Percentiles rank a stretch among this genome's conserved stretches.
Evolutionary conservation across 768 basidiomycete species (phyloP).

Genomic region (Pleurotus sapidus): DNA sequence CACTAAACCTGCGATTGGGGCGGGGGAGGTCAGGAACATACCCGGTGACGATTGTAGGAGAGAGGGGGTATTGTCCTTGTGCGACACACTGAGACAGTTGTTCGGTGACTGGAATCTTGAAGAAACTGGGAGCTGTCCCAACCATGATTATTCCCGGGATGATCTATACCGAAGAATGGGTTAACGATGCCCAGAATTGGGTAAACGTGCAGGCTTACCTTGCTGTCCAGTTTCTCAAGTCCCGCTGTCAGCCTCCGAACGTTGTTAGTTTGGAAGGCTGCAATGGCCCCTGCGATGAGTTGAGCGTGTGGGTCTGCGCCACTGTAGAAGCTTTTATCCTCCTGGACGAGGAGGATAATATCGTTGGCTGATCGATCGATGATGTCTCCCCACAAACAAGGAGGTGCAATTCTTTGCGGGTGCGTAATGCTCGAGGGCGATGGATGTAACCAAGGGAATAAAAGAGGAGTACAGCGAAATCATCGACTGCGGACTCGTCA

Average conservation of each 20-base stretch:
- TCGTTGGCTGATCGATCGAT: slow-evolving; percentile 11
- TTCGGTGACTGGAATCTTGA: slow-evolving; percentile 20
- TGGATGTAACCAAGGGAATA: slow-evolving; percentile 13
- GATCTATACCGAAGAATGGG: neutral
- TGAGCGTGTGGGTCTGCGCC: slow-evolving; percentile 14
- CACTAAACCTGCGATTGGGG: slow-evolving; percentile 16
- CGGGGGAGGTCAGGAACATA: slow-evolving; percentile 4
- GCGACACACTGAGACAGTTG: slow-evolving; percentile 12
- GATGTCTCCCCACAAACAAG: slow-evolving; percentile 26
- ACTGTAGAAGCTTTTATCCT: slow-evolving; percentile 14
- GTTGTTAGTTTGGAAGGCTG: slow-evolving; percentile 16
- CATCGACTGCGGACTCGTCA: slow-evolving; percentile 23
- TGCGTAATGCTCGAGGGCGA: slow-evolving; percentile 10
- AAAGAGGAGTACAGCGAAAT: slow-evolving; percentile 27
- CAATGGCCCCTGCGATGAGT: slow-evolving; percentile 20
- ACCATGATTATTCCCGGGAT: slow-evolving; percentile 20
- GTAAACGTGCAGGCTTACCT: no score
- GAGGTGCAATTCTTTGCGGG: slow-evolving; percentile 21
- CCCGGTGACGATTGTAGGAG: slow-evolving; percentile 7
- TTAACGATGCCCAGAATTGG: no score
- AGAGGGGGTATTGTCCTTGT: slow-evolving; percentile 9
- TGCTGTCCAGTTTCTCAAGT: no score
- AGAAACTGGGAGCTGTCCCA: slow-evolving; percentile 22
- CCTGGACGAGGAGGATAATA: slow-evolving; percentile 19
- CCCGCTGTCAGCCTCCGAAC: no score